Evolutionary conservation across 441 rosid genomes (phyloP), one percentile per base, ranked within the genome.

Genomic region (Erodium chrysanthum): DNA sequence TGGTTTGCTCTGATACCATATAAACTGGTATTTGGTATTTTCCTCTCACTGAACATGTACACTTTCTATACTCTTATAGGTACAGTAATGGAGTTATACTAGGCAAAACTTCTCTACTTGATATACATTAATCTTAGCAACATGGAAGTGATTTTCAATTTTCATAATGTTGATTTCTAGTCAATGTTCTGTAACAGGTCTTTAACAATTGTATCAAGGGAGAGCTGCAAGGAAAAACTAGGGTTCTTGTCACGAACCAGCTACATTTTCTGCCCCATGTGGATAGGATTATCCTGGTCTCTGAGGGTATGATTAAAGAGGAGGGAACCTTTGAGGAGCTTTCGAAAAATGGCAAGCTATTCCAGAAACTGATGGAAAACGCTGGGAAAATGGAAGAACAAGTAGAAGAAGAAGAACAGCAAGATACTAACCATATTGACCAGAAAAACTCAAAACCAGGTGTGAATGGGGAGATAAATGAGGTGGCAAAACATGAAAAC

Each of bases 161-260:
- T 58, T 31, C 64, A 54, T 66, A 40, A 35, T 23, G 23, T 61
- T 67, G 31, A 29, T 12, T 61, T 48, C 67, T 65, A 65, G 60
- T 79, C 77, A 61, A 71, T 67, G 58, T 65, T 70, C 64, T n/a
- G 68, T 69, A 65, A 40, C 80, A 94, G 98, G 98, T 93, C 70
- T 93, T 93, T 77, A 91, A 91, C 71, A 84, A 82, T 75, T 93
- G 95, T 76, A 80, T 93, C 71, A 89, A 85, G 81, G 90, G 84
- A 79, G 96, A 89, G 78, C 80, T 93, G 64, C 80, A 75, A 54
- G 82, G 83, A 68, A 93, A 83, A 80, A 93, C 98, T 27, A 85
- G 98, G 79, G 96, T 93, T 77, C 98, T 93, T 80, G 98, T 93
- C 74, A 93, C 97, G 14, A 93, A 93, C 84, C 97, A 93, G 75